These are phyloP conservation scores for Spinacia oleracea DNA, from an alignment of 179 eudicot genomes.

Conservation along the genomic window DNA sequence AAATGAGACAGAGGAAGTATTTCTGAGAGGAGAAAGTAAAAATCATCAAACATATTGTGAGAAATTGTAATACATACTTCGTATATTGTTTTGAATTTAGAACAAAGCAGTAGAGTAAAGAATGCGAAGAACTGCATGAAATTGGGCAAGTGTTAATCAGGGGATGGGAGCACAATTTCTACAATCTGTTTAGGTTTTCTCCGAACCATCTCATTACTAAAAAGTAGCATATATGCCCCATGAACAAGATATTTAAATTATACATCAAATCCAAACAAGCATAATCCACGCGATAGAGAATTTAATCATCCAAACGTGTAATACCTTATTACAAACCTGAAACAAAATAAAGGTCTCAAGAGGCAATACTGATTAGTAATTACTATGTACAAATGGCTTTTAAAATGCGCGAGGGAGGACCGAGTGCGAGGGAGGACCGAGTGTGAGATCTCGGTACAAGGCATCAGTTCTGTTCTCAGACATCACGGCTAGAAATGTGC, in stretches of 20 bases:
- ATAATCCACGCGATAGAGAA: not conserved
- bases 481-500: slow-evolving; percentile 55
- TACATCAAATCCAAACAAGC: not conserved
- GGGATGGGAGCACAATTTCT: not conserved
- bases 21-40: too few relatives aligned
- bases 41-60: too few relatives aligned
- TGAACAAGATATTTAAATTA: not conserved
- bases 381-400: slow-evolving; percentile 19
- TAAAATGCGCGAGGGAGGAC: not conserved
- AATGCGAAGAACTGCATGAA: too few relatives aligned
- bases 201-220: not conserved
- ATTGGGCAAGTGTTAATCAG: not conserved
- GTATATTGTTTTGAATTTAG: too few relatives aligned
- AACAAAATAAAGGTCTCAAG: not conserved
- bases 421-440: not conserved
- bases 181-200: not conserved
- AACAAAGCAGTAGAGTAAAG: too few relatives aligned
- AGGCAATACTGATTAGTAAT: not conserved
- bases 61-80: too few relatives aligned
- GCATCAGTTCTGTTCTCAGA: slow-evolving; percentile 34
- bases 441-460: slow-evolving; percentile 2
- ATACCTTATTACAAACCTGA: slow-evolving; percentile 23
- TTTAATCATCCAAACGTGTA: not conserved
- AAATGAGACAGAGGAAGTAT: too few relatives aligned
- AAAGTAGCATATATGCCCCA: not conserved